phyloP scores from a whole-genome alignment of 192 early-diverging fungal species.

The Gorgonomyces haynaldii region DNA sequence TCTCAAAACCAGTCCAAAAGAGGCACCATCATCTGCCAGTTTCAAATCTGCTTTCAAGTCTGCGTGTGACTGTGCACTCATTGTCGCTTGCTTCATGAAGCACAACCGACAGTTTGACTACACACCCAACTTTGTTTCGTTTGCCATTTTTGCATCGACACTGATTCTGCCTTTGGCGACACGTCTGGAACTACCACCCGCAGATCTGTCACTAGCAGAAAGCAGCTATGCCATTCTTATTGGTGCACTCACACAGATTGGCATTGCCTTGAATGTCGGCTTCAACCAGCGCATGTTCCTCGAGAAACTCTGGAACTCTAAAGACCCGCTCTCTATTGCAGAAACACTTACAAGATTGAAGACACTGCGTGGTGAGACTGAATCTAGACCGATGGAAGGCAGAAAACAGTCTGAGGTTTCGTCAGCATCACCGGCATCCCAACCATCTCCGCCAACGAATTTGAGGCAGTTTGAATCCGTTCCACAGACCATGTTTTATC shows the following conservation, averaged over 20 bases:
- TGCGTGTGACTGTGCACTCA: conserved; percentile 6
- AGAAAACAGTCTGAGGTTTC: no score
- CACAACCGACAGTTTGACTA: conserved; percentile 5
- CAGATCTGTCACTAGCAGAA: conserved; percentile 3
- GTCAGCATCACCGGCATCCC: no score
- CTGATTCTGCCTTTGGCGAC: conserved; percentile 3
- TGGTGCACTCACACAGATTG: neutral
- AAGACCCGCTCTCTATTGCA: conserved; percentile 2
- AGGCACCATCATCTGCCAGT: conserved; percentile 5
- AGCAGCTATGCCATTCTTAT: neutral
- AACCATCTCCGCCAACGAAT: neutral
- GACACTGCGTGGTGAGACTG: conserved; percentile 1
- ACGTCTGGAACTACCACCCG: conserved; percentile 3
- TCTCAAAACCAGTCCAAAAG: neutral
- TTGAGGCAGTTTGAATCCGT: no score
- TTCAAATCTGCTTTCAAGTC: neutral
- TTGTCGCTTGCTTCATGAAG: conserved; percentile 9
- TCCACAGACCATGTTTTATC: conserved; percentile 1
- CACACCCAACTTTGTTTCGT: conserved; percentile 1
- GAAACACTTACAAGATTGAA: neutral
- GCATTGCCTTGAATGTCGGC: conserved; percentile 2
- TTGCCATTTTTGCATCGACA: neutral
- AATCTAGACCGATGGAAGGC: no score
- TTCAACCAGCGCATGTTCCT: neutral
- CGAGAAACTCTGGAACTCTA: conserved; percentile 1